Percentiles rank a stretch among this genome's conserved stretches.
phyloP scores from a whole-genome alignment of 176 grass and related monocot species.

The Panicum miliaceum region DNA sequence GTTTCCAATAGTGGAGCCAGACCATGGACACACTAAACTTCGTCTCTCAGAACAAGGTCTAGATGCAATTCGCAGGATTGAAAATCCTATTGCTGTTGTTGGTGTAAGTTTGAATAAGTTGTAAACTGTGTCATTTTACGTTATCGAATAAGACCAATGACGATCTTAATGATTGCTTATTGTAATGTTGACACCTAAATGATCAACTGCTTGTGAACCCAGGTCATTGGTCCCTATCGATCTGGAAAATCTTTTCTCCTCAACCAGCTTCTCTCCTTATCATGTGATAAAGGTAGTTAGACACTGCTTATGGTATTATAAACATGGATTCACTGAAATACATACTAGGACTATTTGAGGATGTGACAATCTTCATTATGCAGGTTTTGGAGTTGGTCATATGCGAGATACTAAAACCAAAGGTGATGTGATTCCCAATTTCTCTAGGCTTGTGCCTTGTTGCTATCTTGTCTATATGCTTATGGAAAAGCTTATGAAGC shows the following conservation, averaged over 20 bases:
- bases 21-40: conserved; percentile 90
- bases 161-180: background rate
- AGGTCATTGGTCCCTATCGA: conserved; percentile 97
- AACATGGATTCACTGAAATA: background rate
- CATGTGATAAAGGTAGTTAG: conserved; percentile 95
- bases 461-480: conserved; percentile 13
- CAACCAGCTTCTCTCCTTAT: conserved; percentile 93
- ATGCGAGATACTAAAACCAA: conserved; percentile 99
- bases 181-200: conserved; percentile 1
- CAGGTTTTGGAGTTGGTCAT: conserved; percentile 99
- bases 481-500: conserved; percentile 5
- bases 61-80: conserved; percentile 86
- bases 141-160: background rate
- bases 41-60: conserved; percentile 80
- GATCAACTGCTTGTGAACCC: conserved; percentile 26
- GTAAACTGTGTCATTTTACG: background rate
- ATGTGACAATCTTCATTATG: conserved; percentile 31
- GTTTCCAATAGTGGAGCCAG: conserved; percentile 97
- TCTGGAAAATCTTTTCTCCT: conserved; percentile 98
- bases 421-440: conserved; percentile 44
- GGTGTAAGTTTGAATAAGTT: conserved; percentile 58
- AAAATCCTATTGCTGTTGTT: conserved; percentile 86
- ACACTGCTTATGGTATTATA: conserved; percentile 33
- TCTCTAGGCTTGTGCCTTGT: background rate
- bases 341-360: background rate